phyloP scores from a whole-genome alignment of 331 rosid species.

The Spiraea crenata region DNA sequence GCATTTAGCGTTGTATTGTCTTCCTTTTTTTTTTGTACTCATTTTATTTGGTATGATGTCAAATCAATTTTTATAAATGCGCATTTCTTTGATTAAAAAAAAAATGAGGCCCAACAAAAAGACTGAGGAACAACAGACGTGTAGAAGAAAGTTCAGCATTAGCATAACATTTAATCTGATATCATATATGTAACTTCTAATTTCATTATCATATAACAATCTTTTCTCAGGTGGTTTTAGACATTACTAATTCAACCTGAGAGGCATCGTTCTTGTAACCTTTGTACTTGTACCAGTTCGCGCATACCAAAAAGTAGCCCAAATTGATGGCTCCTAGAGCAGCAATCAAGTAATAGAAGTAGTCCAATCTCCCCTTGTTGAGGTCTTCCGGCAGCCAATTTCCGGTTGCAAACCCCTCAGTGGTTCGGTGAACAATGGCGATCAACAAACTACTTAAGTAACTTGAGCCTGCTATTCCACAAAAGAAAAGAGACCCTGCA shows the following conservation, averaged over 20 bases:
- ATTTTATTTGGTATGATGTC: no score
- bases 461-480: conserved; percentile 63
- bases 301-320: conserved; percentile 54
- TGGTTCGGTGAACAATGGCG: conserved; percentile 42
- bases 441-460: conserved; percentile 65
- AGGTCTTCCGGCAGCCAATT: conserved; percentile 87
- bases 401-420: conserved; percentile 39
- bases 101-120: no score
- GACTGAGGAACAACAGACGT: no score
- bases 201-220: no score
- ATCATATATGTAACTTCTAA: no score
- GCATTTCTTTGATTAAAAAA: no score
- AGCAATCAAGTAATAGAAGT: conserved; percentile 52
- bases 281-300: conserved; percentile 72
- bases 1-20: no score
- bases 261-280: conserved; percentile 24
- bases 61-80: no score
- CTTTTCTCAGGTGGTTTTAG: no score
- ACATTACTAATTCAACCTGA: conserved; percentile 7
- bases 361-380: conserved; percentile 71
- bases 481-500: conserved; percentile 60
- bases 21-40: no score
- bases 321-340: conserved; percentile 51
- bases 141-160: no score
- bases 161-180: no score